Evolutionary conservation across 768 basidiomycete species (phyloP), one percentile per base, ranked within the genome.

Genomic region (Artomyces pyxidatus): DNA sequence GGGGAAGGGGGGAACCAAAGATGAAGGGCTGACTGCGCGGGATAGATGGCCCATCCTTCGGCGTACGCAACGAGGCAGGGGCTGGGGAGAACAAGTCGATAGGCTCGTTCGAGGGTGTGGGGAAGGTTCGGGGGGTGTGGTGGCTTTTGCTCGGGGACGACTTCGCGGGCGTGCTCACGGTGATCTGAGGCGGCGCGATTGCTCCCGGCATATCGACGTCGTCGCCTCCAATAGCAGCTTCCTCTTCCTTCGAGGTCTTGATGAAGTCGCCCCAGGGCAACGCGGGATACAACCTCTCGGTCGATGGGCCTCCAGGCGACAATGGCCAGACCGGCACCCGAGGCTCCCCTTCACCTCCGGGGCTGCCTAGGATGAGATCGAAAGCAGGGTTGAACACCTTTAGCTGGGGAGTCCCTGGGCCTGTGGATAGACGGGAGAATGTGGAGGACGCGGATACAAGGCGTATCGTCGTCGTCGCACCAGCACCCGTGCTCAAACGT

Each of bases 1-100:
- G 75, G 6, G 84, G 79, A 3, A 77, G 72, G 0, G 86, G 83
- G 0, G 88, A 89, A 22, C 88, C 88, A 57, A 91, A 91, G 19
- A 88, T 61, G 67, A 90, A 91, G 0, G 81, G 78, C 21, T 74
- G 63, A 46, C 61, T 61, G 37, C 61, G 63, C 3, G 66, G 59
- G 4, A 64, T 53, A 16, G 57, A 53, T 10, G 55, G 37, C 30
- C 46, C 11, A n/a, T 42, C 46, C 21, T 49, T 30, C 29, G 21
- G 40, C 17, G 9, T 26, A 51, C 37, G 16, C 42, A 51, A 38
- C 16, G 39, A 37, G 59, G 64, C 23, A 59, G 67, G 44, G 4
- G 58, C 61, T 22, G 71, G 72, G 6, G 72, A 72, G 56, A 75
- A 73, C 28, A 75, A 59, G 47, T 74, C 73, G 12, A 58, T 14